Evolutionary conservation across 2,329 filamentous ascomycete genomes (phyloP), one percentile per base, ranked within the genome.

Genomic region (Calonectria pseudoturangicola): DNA sequence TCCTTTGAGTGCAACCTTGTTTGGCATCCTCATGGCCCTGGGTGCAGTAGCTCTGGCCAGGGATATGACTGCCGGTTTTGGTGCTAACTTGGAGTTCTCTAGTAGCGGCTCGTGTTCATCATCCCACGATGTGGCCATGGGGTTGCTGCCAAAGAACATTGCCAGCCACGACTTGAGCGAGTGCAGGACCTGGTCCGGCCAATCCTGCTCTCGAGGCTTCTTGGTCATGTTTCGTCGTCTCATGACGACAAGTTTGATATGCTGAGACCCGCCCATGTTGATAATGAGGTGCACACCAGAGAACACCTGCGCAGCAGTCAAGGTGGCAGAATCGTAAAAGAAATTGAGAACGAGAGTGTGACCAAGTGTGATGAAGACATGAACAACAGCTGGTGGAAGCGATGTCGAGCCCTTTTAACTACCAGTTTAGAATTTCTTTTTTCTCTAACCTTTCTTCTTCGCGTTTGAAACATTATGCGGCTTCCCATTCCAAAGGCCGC

Each of bases 31-130:
- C 76, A 87, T 87, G n/a, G 79, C 76, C 50, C 79, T 78, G 16
- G 86, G 78, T 6, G 87, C 86, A 4, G 86, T 82, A 8, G 85
- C 88, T 75, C 78, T 82, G 63, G 88, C 76, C 74, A 86, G 86
- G 5, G 85, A 84, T 6, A 82, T 73, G 1, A 82, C 84, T 1
- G 86, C 86, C 70, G 88, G 83, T n/a, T 79, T 83, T 3, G 87
- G 87, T 12, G 80, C 73, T 8, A 36, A 30, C 5, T 15, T 68
- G 13, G 66, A 67, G 36, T 75, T 70, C 10, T 70, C 72, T 9
- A 82, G 41, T 18, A 82, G 51, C 2, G 80, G 80, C 47, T 79
- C 76, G 10, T 72, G 69, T 10, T 79, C 79, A 1, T 79, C 75
- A 2, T 76, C 73, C 7, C 51, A n/a, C 3, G 48, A 33, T 18